Evolutionary conservation across 306 rosid species (phyloP).

Genomic region (Senna tora): DNA sequence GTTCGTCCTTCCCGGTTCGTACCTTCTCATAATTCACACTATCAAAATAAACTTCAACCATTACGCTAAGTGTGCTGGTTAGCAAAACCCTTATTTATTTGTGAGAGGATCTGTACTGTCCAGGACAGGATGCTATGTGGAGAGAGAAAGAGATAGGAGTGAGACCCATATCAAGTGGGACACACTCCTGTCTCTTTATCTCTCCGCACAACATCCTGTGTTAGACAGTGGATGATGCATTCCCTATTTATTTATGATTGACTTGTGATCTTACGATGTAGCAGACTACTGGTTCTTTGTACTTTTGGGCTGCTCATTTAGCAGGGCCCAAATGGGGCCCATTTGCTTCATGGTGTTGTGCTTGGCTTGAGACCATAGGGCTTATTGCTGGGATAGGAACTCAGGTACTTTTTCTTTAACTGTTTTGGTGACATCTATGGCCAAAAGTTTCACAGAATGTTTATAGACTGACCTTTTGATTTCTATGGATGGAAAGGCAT

Average conservation of each 20-base stretch:
- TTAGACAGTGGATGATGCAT: too few relatives aligned
- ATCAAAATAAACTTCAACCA: too few relatives aligned
- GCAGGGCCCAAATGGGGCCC: slow-evolving; percentile 96
- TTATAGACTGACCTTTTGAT: slow-evolving; percentile 15
- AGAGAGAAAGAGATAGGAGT: too few relatives aligned
- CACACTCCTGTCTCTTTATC: too few relatives aligned
- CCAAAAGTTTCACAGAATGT: slow-evolving; percentile 20
- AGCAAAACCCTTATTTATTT: too few relatives aligned
- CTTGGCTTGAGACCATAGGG: slow-evolving; percentile 92
- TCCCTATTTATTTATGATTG: too few relatives aligned
- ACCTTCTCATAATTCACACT: not conserved
- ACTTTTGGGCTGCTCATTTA: slow-evolving; percentile 96
- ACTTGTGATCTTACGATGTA: slow-evolving; percentile 4
- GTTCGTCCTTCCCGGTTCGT: slow-evolving; percentile 88
- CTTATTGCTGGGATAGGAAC: slow-evolving; percentile 86
- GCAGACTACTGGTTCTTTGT: slow-evolving; percentile 92
- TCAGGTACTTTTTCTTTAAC: slow-evolving; percentile 55
- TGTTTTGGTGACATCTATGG: not conserved
- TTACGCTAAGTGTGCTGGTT: too few relatives aligned
- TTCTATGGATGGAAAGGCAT: slow-evolving; percentile 66
- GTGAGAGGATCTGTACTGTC: too few relatives aligned
- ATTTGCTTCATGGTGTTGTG: slow-evolving; percentile 92
- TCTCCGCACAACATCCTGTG: too few relatives aligned
- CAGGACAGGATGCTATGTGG: too few relatives aligned
- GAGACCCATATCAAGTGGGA: too few relatives aligned